Evolutionary conservation across 805 yeast genomes (phyloP), one percentile per base, ranked within the genome.

Genomic region (Deakozyma indianensis): DNA sequence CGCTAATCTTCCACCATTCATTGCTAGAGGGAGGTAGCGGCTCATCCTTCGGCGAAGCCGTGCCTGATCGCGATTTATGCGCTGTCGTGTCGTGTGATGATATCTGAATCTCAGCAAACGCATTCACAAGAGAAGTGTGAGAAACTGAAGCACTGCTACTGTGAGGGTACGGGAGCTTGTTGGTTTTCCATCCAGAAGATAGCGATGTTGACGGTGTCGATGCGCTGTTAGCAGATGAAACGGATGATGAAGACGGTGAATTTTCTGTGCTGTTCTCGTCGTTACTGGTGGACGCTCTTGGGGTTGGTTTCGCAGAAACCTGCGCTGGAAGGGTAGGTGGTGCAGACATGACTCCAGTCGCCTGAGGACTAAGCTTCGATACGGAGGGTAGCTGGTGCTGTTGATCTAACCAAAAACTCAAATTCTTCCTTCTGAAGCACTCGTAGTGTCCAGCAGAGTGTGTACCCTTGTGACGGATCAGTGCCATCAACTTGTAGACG

Each of bases 371-470:
- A n/a, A 40, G 5, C 20, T 25, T 35, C 16, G 3, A 14, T 23
- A 9, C 23, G n/a, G 27, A 4, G 4, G 22, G 7, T n/a, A 18
- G 9, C 21, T 5, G 29, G n/a, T 35, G 29, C 25, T 15, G 22
- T 4, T 38, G 43, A 4, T 28, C 41, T 15, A 25, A 18, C 62
- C 62, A 58, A 48, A 52, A 55, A 5, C 38, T 45, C 27, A 53
- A 48, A 45, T 60, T 56, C 57, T 87, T 88, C 42, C 77, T 77
- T 50, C 83, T 78, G 58, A 77, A 85, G 54, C 95, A 84, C 55
- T 88, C 95, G 58, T 87, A 88, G 57, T 88, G 97, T 1, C 97
- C 97, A 41, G 77, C 74, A 20, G 78, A 72, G 61, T 88, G 96
- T 1, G 90, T 78, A 0, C 98, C 98, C 41, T 79, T 76, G 59